Conservation (phyloP, 495 filamentous ascomycete genomes). For the Trichoderma parareesei region DNA sequence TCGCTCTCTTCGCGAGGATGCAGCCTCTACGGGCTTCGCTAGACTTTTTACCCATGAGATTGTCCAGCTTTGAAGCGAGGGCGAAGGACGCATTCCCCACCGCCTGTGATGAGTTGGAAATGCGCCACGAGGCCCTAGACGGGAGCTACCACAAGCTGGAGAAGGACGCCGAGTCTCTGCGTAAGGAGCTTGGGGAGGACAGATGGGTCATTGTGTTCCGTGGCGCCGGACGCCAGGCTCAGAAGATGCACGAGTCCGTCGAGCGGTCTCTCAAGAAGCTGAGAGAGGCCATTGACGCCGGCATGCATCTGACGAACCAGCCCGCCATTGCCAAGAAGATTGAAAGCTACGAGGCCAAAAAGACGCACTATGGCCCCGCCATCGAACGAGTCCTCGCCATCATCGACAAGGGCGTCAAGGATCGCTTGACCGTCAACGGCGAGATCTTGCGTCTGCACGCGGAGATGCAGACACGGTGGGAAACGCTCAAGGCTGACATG, state of each 20-base stretch:
- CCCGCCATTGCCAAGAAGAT: constrained; percentile 65
- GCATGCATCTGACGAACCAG: constrained; percentile 60
- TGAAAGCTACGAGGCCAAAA: constrained; percentile 92
- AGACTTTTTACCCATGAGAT: constrained; percentile 93
- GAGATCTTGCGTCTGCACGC: constrained; percentile 78
- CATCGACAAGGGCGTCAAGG: constrained; percentile 85
- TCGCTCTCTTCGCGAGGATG: constrained; percentile 88
- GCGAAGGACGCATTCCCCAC: constrained; percentile 74
- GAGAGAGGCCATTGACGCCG: constrained; percentile 68
- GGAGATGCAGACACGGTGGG: constrained; percentile 73
- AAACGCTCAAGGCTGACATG: constrained; percentile 66
- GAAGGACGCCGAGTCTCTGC: constrained; percentile 74
- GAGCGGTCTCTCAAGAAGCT: constrained; percentile 76
- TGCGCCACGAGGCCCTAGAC: constrained; percentile 60
- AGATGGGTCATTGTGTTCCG: constrained; percentile 92
- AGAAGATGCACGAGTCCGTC: constrained; percentile 91
- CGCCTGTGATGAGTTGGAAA: constrained; percentile 80
- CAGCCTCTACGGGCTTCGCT: constrained; percentile 87
- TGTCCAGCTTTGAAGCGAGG: constrained; percentile 73
- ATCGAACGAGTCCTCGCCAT: constrained; percentile 85
- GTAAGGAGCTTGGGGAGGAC: constrained; percentile 87
- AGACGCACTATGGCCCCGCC: constrained; percentile 87
- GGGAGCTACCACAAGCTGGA: constrained; percentile 74
- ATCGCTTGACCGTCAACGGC: constrained; percentile 87
- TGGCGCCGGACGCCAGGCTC: constrained; percentile 82